These are phyloP conservation scores for Talaromyces nanjingensis DNA, from an alignment of 495 filamentous ascomycete genomes.

Conservation along the genomic window DNA sequence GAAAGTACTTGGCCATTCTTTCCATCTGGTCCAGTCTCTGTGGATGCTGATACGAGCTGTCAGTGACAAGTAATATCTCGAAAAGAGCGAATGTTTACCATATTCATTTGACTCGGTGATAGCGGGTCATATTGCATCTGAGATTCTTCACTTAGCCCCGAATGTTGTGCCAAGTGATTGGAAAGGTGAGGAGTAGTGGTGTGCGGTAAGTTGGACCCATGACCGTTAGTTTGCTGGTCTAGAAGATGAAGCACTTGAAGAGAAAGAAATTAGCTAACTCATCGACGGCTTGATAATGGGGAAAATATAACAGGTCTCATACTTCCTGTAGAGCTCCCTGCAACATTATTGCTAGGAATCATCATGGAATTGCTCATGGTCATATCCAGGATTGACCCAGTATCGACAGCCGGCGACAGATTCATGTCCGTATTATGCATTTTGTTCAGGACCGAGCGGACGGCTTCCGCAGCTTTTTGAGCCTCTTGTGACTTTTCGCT, in stretches of 20 bases:
- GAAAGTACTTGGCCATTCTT: background rate
- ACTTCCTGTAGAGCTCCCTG: background rate
- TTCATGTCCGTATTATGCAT: background rate
- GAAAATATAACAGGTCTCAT: background rate
- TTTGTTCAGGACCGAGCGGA: constrained; percentile 19
- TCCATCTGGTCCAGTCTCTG: background rate
- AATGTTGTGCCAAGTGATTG: background rate
- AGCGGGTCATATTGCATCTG: background rate
- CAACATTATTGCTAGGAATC: background rate
- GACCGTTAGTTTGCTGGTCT: background rate
- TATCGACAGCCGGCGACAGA: background rate
- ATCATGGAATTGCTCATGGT: background rate
- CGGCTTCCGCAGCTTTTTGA: constrained; percentile 59
- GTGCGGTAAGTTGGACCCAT: background rate
- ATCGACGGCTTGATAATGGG: background rate
- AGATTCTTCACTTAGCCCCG: background rate
- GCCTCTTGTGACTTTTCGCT: constrained; percentile 61
- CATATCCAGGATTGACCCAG: background rate
- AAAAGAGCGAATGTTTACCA: background rate
- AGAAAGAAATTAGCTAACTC: background rate
- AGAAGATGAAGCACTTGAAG: background rate
- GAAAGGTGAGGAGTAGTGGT: background rate
- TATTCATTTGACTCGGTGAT: background rate
- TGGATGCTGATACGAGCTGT: background rate
- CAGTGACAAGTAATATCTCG: background rate